A percentile compares a stretch with the other conserved stretches of the same genome.
These are phyloP conservation scores for Picochlorum sp. DNA, from an alignment of 139 green algal species.

Conservation along the genomic window DNA sequence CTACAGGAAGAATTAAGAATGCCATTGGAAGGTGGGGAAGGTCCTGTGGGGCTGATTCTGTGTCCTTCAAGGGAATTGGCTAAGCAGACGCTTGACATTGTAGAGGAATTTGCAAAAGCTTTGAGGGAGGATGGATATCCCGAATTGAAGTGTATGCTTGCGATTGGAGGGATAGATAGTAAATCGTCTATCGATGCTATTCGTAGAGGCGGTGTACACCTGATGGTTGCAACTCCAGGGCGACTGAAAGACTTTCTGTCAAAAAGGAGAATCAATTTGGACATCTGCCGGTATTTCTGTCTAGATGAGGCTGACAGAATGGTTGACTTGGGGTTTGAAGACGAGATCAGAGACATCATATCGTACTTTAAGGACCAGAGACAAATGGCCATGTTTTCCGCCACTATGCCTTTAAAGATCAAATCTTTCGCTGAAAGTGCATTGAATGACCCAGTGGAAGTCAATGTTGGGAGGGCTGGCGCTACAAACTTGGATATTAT, in stretches of 20 bases:
- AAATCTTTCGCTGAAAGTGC: conserved; percentile 91
- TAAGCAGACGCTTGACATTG: conserved; percentile 75
- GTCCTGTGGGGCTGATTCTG: conserved; percentile 83
- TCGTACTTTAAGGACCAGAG: conserved; percentile 73
- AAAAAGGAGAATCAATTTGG: conserved; percentile 84
- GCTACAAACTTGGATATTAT: conserved; percentile 96
- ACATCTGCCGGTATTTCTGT: conserved; percentile 85
- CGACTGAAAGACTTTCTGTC: conserved; percentile 90
- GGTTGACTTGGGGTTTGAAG: conserved; percentile 94
- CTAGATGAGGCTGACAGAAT: conserved; percentile 98
- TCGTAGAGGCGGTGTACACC: conserved; percentile 66
- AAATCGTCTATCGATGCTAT: conserved; percentile 31
- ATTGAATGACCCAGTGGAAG: conserved; percentile 83
- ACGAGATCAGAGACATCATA: conserved; percentile 74
- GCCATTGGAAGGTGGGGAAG: conserved; percentile 58
- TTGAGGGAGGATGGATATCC: conserved; percentile 34
- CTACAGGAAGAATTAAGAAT: conserved; percentile 55
- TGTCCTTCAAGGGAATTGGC: conserved; percentile 93
- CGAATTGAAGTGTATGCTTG: conserved; percentile 75
- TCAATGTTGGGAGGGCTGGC: conserved; percentile 84
- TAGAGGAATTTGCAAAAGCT: conserved; percentile 29
- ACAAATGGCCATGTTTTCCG: conserved; percentile 96
- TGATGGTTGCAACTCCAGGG: conserved; percentile 84
- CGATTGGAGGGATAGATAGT: conserved; percentile 69
- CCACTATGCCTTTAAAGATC: conserved; percentile 98